Conservation (phyloP, 495 filamentous ascomycete genomes). For the Aeminium ludgeri region DNA sequence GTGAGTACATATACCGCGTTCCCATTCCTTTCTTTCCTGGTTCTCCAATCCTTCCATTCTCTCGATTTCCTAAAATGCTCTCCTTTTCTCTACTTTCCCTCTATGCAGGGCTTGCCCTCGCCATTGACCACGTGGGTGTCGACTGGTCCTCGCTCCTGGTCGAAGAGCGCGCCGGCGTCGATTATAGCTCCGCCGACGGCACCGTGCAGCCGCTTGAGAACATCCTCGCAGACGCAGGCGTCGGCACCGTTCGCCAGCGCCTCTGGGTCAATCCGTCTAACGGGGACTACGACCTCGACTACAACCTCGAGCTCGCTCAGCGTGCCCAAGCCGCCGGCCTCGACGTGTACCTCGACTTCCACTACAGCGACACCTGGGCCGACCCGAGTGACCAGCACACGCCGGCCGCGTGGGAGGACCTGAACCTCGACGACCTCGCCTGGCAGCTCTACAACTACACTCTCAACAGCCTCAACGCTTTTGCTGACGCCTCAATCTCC, state of each 20-base stretch:
- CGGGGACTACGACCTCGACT: constrained; percentile 49
- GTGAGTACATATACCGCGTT: too few relatives aligned
- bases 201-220: constrained; percentile 38
- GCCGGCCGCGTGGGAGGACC: constrained; percentile 17
- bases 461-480: constrained; percentile 23
- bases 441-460: constrained; percentile 22
- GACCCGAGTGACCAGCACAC: constrained; percentile 25
- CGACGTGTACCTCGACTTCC: constrained; percentile 50
- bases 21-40: too few relatives aligned
- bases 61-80: too few relatives aligned
- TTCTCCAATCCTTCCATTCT: too few relatives aligned
- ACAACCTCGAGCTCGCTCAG: constrained; percentile 49
- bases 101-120: too few relatives aligned
- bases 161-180: constrained; percentile 42
- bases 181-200: constrained; percentile 41
- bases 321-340: constrained; percentile 48
- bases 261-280: constrained; percentile 55
- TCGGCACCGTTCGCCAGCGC: constrained; percentile 56
- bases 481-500: constrained; percentile 18
- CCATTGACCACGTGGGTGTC: constrained; percentile 28
- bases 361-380: constrained; percentile 52
- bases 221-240: constrained; percentile 44
- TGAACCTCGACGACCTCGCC: constrained; percentile 12
- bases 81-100: too few relatives aligned
- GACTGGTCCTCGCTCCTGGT: constrained; percentile 58